A percentile compares a stretch with the other conserved stretches of the same genome.
These are phyloP conservation scores for Mortierella sp. DNA, from an alignment of 371 early-diverging fungal species.

Conservation along the genomic window DNA sequence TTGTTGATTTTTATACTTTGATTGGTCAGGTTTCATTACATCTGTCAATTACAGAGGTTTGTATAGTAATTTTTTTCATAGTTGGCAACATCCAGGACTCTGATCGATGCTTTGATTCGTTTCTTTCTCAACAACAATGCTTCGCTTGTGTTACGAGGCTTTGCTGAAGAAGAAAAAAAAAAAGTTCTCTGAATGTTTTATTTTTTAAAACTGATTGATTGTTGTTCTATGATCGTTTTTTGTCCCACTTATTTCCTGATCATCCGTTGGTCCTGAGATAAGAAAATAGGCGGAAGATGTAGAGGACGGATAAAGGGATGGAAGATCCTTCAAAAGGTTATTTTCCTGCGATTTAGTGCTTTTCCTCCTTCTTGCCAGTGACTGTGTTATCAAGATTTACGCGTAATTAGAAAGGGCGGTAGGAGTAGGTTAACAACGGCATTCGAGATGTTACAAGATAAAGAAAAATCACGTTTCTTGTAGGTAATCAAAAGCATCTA, in stretches of 20 bases:
- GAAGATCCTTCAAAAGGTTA: background rate
- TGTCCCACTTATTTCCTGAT: background rate
- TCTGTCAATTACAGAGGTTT: too few relatives aligned
- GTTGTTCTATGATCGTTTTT: slow-evolving; percentile 2
- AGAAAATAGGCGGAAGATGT: background rate
- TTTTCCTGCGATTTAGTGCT: slow-evolving; percentile 36
- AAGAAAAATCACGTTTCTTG: background rate
- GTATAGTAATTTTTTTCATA: too few relatives aligned
- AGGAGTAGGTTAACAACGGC: too few relatives aligned
- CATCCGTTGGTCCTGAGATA: background rate
- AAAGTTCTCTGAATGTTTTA: background rate
- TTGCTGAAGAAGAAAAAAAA: background rate
- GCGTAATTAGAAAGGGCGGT: background rate
- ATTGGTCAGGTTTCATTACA: too few relatives aligned
- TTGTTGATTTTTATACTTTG: too few relatives aligned
- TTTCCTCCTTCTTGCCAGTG: slow-evolving; percentile 57
- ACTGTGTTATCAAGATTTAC: slow-evolving; percentile 10
- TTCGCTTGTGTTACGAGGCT: too few relatives aligned
- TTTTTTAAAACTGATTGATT: slow-evolving; percentile 4
- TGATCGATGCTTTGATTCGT: too few relatives aligned
- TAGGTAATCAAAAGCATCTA: background rate
- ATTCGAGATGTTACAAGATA: background rate
- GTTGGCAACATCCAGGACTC: too few relatives aligned
- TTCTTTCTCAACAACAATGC: background rate
- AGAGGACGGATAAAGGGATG: background rate